Evolutionary conservation across 139 green algal genomes (phyloP), one percentile per base, ranked within the genome.

Genomic region (Chlamydomonas applanata): DNA sequence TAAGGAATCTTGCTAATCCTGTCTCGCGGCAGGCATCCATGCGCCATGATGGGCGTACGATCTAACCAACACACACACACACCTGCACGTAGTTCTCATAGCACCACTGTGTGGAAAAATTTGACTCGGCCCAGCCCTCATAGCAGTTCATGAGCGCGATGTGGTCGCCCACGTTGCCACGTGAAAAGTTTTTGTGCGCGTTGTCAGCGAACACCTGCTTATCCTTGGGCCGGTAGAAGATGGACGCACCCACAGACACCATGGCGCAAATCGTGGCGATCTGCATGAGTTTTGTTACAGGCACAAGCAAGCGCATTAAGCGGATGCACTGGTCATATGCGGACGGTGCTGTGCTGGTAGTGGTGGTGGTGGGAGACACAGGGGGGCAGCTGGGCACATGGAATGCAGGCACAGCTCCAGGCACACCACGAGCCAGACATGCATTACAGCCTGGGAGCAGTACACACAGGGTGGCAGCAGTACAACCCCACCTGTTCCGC

Each of bases 191-290:
- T 35, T 92, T 91, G 84, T 94, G 88, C 35, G 94, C 94, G 65
- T 97, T 97, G 83, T 98, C 94, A 0, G 94, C 93, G 70, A 94
- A 88, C 52, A 97, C 85, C 67, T 81, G 67, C 79, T 98, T 97
- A 87, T 98, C 96, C 85, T 99, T 98, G 5, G 96, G 96, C 2
- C 91, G 79, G 85, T 99, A 99, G 83, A 99, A 99, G 32, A 99
- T 80, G 25, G 92, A 81, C 30, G 84, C 88, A 60, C 96, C 95
- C 0, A 97, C 80, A 5, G 87, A 94, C 29, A 99, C 86, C 96
- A 99, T 99, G 27, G 93, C 88, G 53, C 89, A 94, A 5, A 99
- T 83, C 1, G 92, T 97, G 27, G 92, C 92, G 1, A 97, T 82
- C 83, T 99, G 93, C 79, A 92, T 88, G 34, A 72, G 79, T 36